Evolutionary conservation across 192 early-diverging fungal genomes (phyloP).

Genomic region (Podila epigama): DNA sequence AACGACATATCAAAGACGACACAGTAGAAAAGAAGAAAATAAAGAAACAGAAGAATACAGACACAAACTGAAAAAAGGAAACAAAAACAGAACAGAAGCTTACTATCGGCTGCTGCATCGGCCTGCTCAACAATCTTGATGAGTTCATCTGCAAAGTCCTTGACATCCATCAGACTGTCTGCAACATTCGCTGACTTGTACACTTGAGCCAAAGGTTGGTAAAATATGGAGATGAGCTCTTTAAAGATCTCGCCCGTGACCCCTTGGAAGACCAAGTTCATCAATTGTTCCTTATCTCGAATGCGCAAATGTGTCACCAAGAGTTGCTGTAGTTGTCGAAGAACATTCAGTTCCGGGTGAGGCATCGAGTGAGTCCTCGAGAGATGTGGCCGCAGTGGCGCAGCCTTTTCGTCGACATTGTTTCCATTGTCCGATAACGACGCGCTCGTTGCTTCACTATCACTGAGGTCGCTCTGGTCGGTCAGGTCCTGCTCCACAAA

Average conservation of each 20-base stretch:
- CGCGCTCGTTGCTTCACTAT: slow-evolving; percentile 7
- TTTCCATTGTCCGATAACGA: background rate
- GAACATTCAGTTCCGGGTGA: slow-evolving; percentile 15
- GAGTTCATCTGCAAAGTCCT: slow-evolving; percentile 56
- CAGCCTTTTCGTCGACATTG: background rate
- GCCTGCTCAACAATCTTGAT: slow-evolving; percentile 53
- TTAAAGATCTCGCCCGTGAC: slow-evolving; percentile 57
- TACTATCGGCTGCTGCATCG: slow-evolving; percentile 7
- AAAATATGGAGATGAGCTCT: slow-evolving; percentile 61
- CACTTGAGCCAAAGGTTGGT: slow-evolving; percentile 57
- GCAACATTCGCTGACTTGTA: slow-evolving; percentile 62
- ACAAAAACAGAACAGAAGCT: background rate
- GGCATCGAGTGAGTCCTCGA: background rate
- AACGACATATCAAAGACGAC: too few species aligned
- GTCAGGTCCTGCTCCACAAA: background rate
- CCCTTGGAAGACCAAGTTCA: slow-evolving; percentile 54
- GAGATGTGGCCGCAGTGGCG: slow-evolving; percentile 1
- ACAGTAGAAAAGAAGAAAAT: background rate
- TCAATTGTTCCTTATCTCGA: slow-evolving; percentile 54
- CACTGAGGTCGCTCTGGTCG: background rate
- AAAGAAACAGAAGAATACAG: background rate
- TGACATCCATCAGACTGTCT: slow-evolving; percentile 52
- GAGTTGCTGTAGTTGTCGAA: slow-evolving; percentile 44
- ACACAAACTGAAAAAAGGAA: background rate
- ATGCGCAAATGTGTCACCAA: slow-evolving; percentile 52